phyloP scores from a whole-genome alignment of 2,329 filamentous ascomycete genomes.

The Talaromyces amestolkiae region DNA sequence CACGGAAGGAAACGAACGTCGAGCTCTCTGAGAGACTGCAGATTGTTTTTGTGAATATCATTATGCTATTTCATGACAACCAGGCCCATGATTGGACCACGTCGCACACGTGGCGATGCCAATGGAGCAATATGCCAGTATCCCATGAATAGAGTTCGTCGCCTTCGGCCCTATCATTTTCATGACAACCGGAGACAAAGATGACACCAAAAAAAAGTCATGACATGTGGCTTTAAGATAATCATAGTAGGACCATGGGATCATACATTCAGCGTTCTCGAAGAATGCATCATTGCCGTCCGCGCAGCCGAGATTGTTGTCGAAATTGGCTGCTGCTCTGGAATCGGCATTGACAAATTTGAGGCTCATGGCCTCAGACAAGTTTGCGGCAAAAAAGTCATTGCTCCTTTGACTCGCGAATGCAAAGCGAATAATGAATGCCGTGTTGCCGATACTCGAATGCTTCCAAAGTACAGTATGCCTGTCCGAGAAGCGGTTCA shows the following conservation, averaged over 20 bases:
- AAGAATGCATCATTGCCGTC: constrained; percentile 5
- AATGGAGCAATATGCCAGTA: constrained; percentile 10
- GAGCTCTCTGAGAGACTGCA: not conserved
- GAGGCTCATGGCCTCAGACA: not conserved
- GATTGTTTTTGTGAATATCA: not conserved
- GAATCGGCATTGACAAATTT: constrained; percentile 1
- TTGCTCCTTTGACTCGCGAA: not conserved
- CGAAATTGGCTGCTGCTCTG: not conserved
- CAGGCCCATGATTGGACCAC: not conserved
- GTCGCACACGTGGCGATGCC: not conserved
- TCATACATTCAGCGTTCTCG: not conserved
- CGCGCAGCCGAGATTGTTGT: not conserved
- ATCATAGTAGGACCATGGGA: constrained; percentile 5
- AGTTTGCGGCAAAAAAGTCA: not conserved
- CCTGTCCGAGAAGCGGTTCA: not conserved
- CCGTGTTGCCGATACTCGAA: not conserved
- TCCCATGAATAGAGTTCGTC: constrained; percentile 1
- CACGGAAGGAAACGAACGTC: not conserved
- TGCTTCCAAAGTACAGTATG: constrained; percentile 2
- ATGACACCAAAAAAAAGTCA: not conserved
- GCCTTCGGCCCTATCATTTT: not conserved
- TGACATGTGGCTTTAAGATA: constrained; percentile 7
- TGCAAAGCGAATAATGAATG: constrained; percentile 5
- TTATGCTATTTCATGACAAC: not conserved
- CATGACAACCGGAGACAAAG: not conserved